Base-by-base conservation (phyloP, 106 monocot species). In the Acanthochlamys bracteata region DNA sequence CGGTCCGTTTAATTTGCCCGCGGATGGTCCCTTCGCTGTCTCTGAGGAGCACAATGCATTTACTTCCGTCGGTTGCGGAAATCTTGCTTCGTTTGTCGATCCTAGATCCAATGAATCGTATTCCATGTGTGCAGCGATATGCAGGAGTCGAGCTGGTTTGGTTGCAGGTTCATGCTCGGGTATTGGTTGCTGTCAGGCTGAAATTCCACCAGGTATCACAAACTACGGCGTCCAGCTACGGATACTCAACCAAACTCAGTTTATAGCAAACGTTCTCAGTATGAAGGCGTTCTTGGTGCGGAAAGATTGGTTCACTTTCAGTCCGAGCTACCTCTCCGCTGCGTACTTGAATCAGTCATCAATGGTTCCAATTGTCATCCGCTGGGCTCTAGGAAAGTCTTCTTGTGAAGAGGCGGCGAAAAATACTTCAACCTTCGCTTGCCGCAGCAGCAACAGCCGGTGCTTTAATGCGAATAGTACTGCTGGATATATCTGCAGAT, bases 401-500 rank as follows among this genome's bases (percentile, higher is more conserved):
- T 13, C 7, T 9, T 66, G 66, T 53, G 66, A 66, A 14, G 51
- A 66, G 10, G 66, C 63, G 14, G 21, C 7, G 41, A 57, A 10
- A 4, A 64, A 64, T 10, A 40, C 0, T 4, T 39, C 41, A 7
- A 13, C 39, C 16, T 72, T 24, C 55, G 64, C 72, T 2, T 72
- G 72, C 63, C 52, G 24, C 14, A 51, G 64, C 24, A 39, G 15
- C 0, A 22, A 72, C 56, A 72, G 72, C 55, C 0, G 11, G 0
- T 72, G 72, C 55, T 23, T 39, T 0, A 11, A 55, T 3, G 7
- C 10, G 16, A 24, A 26, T 13, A 10, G 11, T 0, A 13, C 16
- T 19, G 1, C 10, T 13, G 71, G 71, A 0, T 72, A 72, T 60
- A 25, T 12, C 24, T 72, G 72, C 55, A 56, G 24, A 1, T 72